These are phyloP conservation scores for Achaetomiella virescens DNA, from an alignment of 495 filamentous ascomycete genomes.

Conservation along the genomic window DNA sequence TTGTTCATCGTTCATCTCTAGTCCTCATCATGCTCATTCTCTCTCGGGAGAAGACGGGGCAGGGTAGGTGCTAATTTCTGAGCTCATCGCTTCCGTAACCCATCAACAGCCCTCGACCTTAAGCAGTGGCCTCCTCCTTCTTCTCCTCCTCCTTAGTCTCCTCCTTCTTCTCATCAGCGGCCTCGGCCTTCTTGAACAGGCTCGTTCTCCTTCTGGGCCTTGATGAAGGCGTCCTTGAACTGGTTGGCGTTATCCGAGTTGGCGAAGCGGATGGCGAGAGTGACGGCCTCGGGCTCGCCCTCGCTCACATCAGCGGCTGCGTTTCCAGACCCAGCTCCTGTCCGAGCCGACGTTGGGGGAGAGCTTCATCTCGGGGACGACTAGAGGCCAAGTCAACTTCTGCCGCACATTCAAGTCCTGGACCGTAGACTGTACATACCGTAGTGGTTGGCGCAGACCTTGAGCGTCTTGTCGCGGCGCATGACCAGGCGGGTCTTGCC, in stretches of 20 bases:
- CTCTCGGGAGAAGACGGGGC: neutral
- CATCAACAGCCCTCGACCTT: neutral
- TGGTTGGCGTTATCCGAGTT: conserved; percentile 97
- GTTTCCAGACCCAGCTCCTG: conserved; percentile 99
- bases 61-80: conserved; percentile 12
- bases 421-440: conserved; percentile 51
- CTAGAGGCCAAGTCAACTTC: conserved; percentile 37
- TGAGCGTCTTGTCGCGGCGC: conserved; percentile 98
- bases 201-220: conserved; percentile 96
- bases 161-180: conserved; percentile 16
- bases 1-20: neutral
- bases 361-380: conserved; percentile 98
- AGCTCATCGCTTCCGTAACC: conserved; percentile 17
- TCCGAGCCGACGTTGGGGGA: conserved; percentile 96
- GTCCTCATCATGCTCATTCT: conserved; percentile 5
- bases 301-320: conserved; percentile 96
- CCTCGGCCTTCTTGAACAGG: conserved; percentile 58
- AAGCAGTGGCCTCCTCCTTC: conserved; percentile 17
- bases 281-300: conserved; percentile 93
- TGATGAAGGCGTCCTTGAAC: conserved; percentile 98
- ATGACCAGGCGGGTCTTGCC: conserved; percentile 96
- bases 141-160: conserved; percentile 27
- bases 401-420: conserved; percentile 1
- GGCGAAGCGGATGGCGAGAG: conserved; percentile 93
- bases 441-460: conserved; percentile 99